Evolutionary conservation across 805 yeast genomes (phyloP), one percentile per base, ranked within the genome.

Genomic region (Lachancea thermotolerans): DNA sequence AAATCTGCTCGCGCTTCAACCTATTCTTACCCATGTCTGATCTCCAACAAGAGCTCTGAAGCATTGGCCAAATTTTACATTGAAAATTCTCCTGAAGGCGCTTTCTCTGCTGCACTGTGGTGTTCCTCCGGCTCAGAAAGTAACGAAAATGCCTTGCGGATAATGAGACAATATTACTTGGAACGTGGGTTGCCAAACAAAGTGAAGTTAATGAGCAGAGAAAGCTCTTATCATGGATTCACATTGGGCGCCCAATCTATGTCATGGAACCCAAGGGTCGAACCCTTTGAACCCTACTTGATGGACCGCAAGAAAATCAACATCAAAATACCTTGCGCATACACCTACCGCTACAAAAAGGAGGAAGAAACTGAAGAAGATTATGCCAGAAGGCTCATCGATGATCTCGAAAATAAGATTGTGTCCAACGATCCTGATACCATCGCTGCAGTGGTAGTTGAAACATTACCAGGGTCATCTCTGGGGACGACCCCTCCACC

Each of bases 91-190:
- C 72, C 72, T 44, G 53, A 63, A 35, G 66, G 61, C 35, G 70
- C 64, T 8, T 71, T 70, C 48, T 51, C 61, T 2, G 63, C 72
- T 21, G 75, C 71, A 11, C 48, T 69, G 39, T 69, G 82, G 63
- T 71, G 76, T 46, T 75, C 79, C 51, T 75, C 82, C 8, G 88
- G 88, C n/a, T 70, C 84, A 27, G 86, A 80, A 60, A 77, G 83
- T 30, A 80, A 78, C 57, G 86, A 81, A 58, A 81, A 79, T 36
- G 82, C 83, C 4, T 54, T 81, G 57, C 80, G 79, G 61, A 75
- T 81, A 48, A 75, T 78, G 27, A 64, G 67, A 51, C 77, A 73
- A 55, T 73, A 73, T 52, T 69, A 64, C 49, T 53, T 67, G 40
- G 78, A 73, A 55, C 66, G 59, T 18, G 72, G 73, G 31, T 71